Evolutionary conservation across 2,329 filamentous ascomycete species (phyloP).

Genomic region (Phaeosphaeria sp.): DNA sequence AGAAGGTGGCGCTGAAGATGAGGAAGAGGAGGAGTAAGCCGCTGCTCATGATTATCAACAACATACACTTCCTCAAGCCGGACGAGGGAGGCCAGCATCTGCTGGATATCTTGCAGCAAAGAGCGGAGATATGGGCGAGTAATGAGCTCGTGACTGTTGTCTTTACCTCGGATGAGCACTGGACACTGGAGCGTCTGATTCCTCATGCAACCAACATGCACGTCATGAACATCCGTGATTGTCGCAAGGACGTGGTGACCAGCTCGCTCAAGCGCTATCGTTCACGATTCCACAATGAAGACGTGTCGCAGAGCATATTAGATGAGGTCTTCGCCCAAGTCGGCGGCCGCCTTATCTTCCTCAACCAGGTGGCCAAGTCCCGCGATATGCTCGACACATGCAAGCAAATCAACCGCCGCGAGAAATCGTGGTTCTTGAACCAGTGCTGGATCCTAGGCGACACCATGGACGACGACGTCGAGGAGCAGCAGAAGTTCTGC

Average conservation of each 20-base stretch:
- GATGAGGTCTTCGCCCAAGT: slow-evolving; percentile 84
- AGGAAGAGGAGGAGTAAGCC: slow-evolving; percentile 69
- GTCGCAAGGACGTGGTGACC: slow-evolving; percentile 78
- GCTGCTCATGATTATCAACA: slow-evolving; percentile 89
- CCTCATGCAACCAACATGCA: slow-evolving; percentile 92
- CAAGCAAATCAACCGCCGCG: slow-evolving; percentile 70
- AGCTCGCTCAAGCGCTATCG: slow-evolving; percentile 79
- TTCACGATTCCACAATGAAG: slow-evolving; percentile 72
- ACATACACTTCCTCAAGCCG: slow-evolving; percentile 87
- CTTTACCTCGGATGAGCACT: slow-evolving; percentile 96
- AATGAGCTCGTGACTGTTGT: slow-evolving; percentile 87
- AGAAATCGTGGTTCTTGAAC: slow-evolving; percentile 82
- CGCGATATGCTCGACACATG: slow-evolving; percentile 82
- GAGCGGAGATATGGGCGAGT: slow-evolving; percentile 94
- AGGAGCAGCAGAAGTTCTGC: slow-evolving; percentile 95
- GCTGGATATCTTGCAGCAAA: slow-evolving; percentile 90
- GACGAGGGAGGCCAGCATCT: slow-evolving; percentile 89
- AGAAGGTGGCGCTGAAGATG: slow-evolving; percentile 85
- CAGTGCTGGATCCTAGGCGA: slow-evolving; percentile 76
- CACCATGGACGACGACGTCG: slow-evolving; percentile 93
- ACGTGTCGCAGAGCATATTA: slow-evolving; percentile 62
- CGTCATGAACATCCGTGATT: slow-evolving; percentile 81
- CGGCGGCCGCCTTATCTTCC: slow-evolving; percentile 86
- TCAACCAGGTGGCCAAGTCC: slow-evolving; percentile 86
- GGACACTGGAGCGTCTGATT: slow-evolving; percentile 94